A percentile compares a stretch with the other conserved stretches of the same genome.
Evolutionary conservation across 495 filamentous ascomycete species (phyloP).

Genomic region (Hypoxylon fuscum): DNA sequence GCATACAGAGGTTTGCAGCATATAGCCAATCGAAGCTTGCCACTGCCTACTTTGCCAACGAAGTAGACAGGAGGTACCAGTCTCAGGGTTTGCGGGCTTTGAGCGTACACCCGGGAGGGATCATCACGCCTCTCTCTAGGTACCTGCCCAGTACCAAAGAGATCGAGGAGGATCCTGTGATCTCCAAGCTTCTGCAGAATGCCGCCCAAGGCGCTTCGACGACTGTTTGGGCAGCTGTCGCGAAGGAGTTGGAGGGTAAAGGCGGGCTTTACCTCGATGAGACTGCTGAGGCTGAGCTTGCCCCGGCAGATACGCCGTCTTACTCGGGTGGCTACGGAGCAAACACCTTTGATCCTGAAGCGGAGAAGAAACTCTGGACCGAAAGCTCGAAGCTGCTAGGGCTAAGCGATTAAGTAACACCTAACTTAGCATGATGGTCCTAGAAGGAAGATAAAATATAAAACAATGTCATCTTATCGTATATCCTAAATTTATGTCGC

Average conservation of each 20-base stretch:
- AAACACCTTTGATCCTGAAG: conserved; percentile 4
- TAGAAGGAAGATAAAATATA: too few species aligned
- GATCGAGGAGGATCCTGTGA: conserved; percentile 22
- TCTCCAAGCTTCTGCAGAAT: conserved; percentile 46
- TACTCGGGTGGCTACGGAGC: conserved; percentile 17
- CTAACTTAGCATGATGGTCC: too few species aligned
- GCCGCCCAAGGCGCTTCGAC: conserved; percentile 62
- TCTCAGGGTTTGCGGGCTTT: conserved; percentile 27
- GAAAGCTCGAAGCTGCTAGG: conserved; percentile 15
- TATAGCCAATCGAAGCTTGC: conserved; percentile 59
- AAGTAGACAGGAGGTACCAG: conserved; percentile 39
- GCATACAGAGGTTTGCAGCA: conserved; percentile 13
- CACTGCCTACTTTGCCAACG: conserved; percentile 50
- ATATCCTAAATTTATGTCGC: too few species aligned
- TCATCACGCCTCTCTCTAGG: conserved; percentile 30
- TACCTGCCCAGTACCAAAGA: conserved; percentile 14
- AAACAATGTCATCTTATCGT: too few species aligned
- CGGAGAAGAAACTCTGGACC: conserved; percentile 20
- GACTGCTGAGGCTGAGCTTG: conserved; percentile 9
- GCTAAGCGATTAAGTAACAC: neutral
- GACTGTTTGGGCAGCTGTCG: conserved; percentile 57
- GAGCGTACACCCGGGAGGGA: conserved; percentile 39
- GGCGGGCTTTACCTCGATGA: conserved; percentile 59
- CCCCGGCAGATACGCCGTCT: conserved; percentile 2
- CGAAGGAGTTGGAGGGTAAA: conserved; percentile 49